Percentiles rank a stretch among this genome's conserved stretches.
Conservation (phyloP, 1,284 basidiomycete genomes). For the Rhodotorula sp. region DNA sequence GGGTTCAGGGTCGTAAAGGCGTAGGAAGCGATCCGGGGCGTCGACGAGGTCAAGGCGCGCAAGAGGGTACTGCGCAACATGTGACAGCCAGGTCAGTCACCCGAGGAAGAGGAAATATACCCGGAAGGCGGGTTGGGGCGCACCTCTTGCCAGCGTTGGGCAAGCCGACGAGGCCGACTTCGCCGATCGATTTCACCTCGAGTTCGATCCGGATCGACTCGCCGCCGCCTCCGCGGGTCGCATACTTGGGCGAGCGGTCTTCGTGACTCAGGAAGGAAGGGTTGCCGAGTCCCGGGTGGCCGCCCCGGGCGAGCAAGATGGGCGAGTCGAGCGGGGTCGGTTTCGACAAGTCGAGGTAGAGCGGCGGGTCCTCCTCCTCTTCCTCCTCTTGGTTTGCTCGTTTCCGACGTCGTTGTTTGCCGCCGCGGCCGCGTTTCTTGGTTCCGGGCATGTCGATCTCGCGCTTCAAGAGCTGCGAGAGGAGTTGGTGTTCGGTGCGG, state of each 20-base stretch:
- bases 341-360: constrained; percentile 62
- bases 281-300: constrained; percentile 84
- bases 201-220: constrained; percentile 78
- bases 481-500: constrained; percentile 35
- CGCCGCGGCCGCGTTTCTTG: constrained; percentile 36
- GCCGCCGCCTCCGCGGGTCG: constrained; percentile 67
- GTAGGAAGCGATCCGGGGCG: constrained; percentile 85
- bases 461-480: constrained; percentile 35
- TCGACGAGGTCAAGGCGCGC: constrained; percentile 81
- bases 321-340: constrained; percentile 55
- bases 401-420: constrained; percentile 49
- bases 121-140: neutral
- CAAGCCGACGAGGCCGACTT: constrained; percentile 91
- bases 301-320: constrained; percentile 74
- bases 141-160: constrained; percentile 75
- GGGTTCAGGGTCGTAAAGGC: constrained; percentile 95
- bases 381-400: constrained; percentile 45
- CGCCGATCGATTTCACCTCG: constrained; percentile 93
- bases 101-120: too few relatives aligned
- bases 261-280: constrained; percentile 53
- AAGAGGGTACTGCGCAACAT: constrained; percentile 63
- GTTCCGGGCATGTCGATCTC: constrained; percentile 36
- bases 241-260: constrained; percentile 50
- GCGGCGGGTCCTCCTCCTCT: constrained; percentile 54
- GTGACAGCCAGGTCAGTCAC: neutral